Evolutionary conservation across 352 stramenopile species (phyloP), one percentile per base, ranked within the genome.

Genomic region (Pythium sp.): DNA sequence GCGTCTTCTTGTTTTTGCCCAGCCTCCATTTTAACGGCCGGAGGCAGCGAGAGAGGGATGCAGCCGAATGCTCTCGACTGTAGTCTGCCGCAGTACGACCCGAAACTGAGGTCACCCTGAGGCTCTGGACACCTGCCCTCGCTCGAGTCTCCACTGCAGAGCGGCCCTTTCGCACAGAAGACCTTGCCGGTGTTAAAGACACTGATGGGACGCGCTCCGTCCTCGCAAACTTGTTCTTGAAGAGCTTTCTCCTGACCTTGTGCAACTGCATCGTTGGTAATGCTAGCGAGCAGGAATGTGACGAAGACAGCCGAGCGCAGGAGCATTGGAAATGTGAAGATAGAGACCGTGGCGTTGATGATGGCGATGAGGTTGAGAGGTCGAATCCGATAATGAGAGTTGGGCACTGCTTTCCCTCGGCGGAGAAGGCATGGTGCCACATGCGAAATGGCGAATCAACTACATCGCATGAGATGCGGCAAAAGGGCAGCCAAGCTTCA

Each of bases 101-200:
- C 64, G 15, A 64, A 64, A 7, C 36, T 26, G 54, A 60, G 54
- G 8, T 28, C 4, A 4, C 26, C 28, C 24, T 69, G 36, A 9
- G 64, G 64, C 15, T 32, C 64, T n/a, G 64, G 55, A 30, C 64
- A 69, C 20, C 46, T 56, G 12, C 64, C 64, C 15, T 32, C 32
- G 57, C 32, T 59, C 38, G 64, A 59, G 7, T 28, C 18, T 6
- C 62, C 62, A 28, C 28, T 28, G n/a, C 62, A 67, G 32, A 58
- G 58, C 20, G 62, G 49, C 24, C 15, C n/a, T 12, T 53, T 24
- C 20, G 36, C 62, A 12, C 62, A 67, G 24, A 67, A 61, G 2
- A 26, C 1, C 32, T 22, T 20, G 30, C 7, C 11, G 12, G 32
- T 26, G 20, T 56, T 24, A 15, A n/a, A n/a, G 20, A 67, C 62